These are phyloP conservation scores for Geotrichum ghanense DNA, from an alignment of 805 yeast genomes.

Conservation along the genomic window DNA sequence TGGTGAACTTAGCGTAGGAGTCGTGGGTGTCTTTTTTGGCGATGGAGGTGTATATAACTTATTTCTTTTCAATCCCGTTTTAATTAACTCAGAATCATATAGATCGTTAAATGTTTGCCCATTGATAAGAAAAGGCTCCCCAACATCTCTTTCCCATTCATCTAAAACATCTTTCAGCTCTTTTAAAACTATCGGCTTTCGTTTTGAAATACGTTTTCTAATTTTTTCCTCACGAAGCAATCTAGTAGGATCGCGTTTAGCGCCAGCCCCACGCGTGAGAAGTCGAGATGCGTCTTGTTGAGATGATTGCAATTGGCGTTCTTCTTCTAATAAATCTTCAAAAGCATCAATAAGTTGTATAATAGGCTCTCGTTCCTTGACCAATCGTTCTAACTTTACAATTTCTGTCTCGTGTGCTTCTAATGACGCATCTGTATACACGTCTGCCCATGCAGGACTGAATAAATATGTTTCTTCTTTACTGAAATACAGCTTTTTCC, in stretches of 20 bases:
- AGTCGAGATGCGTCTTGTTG: conserved; percentile 73
- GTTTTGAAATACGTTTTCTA: conserved; percentile 54
- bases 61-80: conserved; percentile 1
- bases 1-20: neutral
- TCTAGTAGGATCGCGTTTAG: conserved; percentile 44
- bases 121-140: conserved; percentile 27
- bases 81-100: neutral
- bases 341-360: conserved; percentile 45
- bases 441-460: conserved; percentile 30
- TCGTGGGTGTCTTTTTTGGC: neutral
- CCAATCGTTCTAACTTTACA: conserved; percentile 36
- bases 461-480: conserved; percentile 40
- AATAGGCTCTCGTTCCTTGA: conserved; percentile 41
- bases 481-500: conserved; percentile 53
- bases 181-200: conserved; percentile 51
- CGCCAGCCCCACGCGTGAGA: conserved; percentile 39
- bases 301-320: conserved; percentile 50
- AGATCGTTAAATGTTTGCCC: conserved; percentile 38
- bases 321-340: conserved; percentile 46
- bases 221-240: conserved; percentile 69
- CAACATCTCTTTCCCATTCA: conserved; percentile 33
- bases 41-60: conserved; percentile 1
- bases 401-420: conserved; percentile 57
- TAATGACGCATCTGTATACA: conserved; percentile 48
- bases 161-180: conserved; percentile 37